phyloP scores from a whole-genome alignment of 78 protist species.

The Creolimax fragrantissima region DNA sequence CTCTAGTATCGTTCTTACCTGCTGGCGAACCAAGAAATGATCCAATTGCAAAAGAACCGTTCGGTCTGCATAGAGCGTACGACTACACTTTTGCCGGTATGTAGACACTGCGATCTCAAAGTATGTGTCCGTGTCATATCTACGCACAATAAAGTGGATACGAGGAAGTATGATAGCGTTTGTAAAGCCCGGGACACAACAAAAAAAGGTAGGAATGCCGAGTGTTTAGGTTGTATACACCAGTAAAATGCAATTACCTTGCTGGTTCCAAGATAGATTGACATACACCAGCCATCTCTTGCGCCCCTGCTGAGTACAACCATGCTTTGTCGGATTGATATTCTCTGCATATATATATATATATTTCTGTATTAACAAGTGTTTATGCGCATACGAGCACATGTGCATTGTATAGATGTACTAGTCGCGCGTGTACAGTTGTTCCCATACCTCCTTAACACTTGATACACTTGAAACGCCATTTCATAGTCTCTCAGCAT shows the following conservation, averaged over 20 bases:
- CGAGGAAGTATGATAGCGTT: no score
- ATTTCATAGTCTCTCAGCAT: conserved; percentile 31
- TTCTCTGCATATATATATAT: not conserved
- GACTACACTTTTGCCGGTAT: not conserved
- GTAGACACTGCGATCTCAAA: conserved; percentile 1
- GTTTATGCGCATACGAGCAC: no score
- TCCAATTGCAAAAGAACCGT: not conserved
- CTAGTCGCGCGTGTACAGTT: not conserved
- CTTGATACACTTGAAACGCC: not conserved
- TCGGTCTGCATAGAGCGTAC: not conserved
- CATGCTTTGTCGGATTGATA: conserved; percentile 18
- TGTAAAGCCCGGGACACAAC: no score
- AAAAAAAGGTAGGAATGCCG: no score
- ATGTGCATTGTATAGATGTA: not conserved
- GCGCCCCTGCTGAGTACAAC: conserved; percentile 17
- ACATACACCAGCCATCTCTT: conserved; percentile 24
- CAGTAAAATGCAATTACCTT: no score
- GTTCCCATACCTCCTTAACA: not conserved
- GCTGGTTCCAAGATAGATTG: not conserved
- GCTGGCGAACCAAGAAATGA: not conserved
- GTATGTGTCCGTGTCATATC: not conserved
- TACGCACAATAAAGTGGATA: no score
- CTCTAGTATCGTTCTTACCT: not conserved
- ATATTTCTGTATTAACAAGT: not conserved
- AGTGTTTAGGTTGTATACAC: no score